phyloP scores from a whole-genome alignment of 176 grass and related monocot genomes.

The Saccharum officinarum region DNA sequence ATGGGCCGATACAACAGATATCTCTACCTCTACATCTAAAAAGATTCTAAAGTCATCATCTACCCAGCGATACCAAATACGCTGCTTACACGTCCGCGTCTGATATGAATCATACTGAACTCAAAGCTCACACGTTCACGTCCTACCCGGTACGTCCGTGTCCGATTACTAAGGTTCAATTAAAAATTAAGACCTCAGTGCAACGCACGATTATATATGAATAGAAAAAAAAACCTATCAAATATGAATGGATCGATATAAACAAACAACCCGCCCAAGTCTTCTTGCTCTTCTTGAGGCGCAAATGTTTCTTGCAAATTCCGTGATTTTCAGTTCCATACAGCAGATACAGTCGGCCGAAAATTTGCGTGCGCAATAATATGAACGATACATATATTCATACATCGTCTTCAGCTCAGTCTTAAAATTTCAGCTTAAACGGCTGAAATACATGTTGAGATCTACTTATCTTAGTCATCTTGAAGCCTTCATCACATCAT shows the following conservation, averaged over 20 bases:
- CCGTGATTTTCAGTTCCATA: background rate
- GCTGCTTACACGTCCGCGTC: too few relatives aligned
- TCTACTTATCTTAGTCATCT: background rate
- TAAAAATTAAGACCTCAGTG: too few relatives aligned
- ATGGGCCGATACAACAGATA: too few relatives aligned
- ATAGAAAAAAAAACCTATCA: too few relatives aligned
- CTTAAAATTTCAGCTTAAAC: slow-evolving; percentile 23
- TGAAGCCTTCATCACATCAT: background rate
- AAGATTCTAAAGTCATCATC: too few relatives aligned
- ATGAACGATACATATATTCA: background rate
- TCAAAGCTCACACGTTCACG: too few relatives aligned
- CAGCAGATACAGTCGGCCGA: background rate
- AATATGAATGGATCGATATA: background rate
- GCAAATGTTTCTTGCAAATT: background rate
- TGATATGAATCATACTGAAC: too few relatives aligned
- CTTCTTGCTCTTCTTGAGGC: background rate
- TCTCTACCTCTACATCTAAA: too few relatives aligned
- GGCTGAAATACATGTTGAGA: background rate
- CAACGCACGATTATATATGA: too few relatives aligned
- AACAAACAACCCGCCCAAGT: background rate
- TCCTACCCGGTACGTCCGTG: too few relatives aligned
- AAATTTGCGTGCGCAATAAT: background rate
- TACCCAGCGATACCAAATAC: too few relatives aligned
- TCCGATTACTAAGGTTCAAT: too few relatives aligned
- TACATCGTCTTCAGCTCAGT: slow-evolving; percentile 6